Percentiles rank a stretch among this genome's conserved stretches.
These are phyloP conservation scores for Fallopia convolvulus DNA, from an alignment of 148 eudicot genomes.

Conservation along the genomic window DNA sequence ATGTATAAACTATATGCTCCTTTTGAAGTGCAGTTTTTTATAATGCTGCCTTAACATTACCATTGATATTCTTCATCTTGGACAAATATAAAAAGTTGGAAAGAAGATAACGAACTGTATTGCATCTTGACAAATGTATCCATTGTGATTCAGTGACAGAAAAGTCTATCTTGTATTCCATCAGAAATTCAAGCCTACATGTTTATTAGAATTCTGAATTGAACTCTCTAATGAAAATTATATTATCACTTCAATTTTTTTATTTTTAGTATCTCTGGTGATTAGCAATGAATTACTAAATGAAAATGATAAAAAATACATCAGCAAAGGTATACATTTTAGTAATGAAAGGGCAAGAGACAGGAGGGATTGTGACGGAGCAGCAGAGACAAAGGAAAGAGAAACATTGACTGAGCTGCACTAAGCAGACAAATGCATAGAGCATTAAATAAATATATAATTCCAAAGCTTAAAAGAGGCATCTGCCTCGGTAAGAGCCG, in stretches of 20 bases:
- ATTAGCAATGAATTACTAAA: too few species aligned
- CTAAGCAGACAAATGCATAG: neutral
- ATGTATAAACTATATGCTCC: constrained; percentile 13
- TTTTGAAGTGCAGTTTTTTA: neutral
- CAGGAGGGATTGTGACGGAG: neutral
- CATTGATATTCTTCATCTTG: neutral
- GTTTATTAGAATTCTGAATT: neutral
- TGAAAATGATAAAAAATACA: neutral
- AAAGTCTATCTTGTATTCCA: neutral
- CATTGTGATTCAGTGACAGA: neutral
- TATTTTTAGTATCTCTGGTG: neutral
- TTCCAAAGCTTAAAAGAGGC: too few species aligned
- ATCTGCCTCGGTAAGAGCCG: too few species aligned
- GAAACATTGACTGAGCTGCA: neutral
- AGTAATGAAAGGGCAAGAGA: neutral
- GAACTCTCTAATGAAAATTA: neutral
- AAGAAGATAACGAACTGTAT: neutral
- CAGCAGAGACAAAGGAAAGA: neutral
- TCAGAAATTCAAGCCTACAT: neutral
- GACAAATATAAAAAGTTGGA: neutral
- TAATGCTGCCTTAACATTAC: neutral
- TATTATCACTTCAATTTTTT: neutral
- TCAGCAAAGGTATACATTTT: neutral
- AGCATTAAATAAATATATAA: neutral
- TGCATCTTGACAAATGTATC: neutral